Evolutionary conservation across 1,139 yeast species (phyloP).

Genomic region (Debaryomyces subglobosus): DNA sequence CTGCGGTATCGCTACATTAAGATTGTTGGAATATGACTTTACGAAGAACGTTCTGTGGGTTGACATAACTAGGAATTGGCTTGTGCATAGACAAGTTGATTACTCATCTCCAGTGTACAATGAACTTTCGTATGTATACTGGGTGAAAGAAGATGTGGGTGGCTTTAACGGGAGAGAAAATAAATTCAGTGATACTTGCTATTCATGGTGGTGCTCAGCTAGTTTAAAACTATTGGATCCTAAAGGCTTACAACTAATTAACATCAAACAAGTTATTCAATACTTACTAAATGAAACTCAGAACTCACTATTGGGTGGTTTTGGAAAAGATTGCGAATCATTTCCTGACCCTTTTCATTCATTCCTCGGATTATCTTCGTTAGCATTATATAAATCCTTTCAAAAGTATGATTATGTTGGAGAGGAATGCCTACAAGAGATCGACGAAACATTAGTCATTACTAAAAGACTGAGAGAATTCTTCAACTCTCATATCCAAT

Average conservation of each 20-base stretch:
- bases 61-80: conserved; percentile 53
- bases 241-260: conserved; percentile 32
- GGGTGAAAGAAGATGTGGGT: conserved; percentile 56
- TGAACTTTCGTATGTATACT: conserved; percentile 33
- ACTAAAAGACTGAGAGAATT: conserved; percentile 24
- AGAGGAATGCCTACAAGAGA: conserved; percentile 19
- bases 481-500: conserved; percentile 12
- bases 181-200: conserved; percentile 88
- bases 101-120: conserved; percentile 30
- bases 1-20: conserved; percentile 75
- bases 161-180: conserved; percentile 90
- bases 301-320: conserved; percentile 74
- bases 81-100: conserved; percentile 64
- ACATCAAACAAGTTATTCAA: conserved; percentile 35
- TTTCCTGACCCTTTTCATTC: conserved; percentile 75
- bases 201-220: conserved; percentile 85
- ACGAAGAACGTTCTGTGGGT: conserved; percentile 27
- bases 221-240: conserved; percentile 50
- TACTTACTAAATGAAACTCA: conserved; percentile 68
- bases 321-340: conserved; percentile 64
- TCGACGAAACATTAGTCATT: conserved; percentile 33
- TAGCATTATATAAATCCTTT: conserved; percentile 44
- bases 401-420: conserved; percentile 15
- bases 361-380: conserved; percentile 60
- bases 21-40: conserved; percentile 38